Evolutionary conservation across 352 stramenopile species (phyloP), one percentile per base, ranked within the genome.

Genomic region (Phytopythium kandeliae): DNA sequence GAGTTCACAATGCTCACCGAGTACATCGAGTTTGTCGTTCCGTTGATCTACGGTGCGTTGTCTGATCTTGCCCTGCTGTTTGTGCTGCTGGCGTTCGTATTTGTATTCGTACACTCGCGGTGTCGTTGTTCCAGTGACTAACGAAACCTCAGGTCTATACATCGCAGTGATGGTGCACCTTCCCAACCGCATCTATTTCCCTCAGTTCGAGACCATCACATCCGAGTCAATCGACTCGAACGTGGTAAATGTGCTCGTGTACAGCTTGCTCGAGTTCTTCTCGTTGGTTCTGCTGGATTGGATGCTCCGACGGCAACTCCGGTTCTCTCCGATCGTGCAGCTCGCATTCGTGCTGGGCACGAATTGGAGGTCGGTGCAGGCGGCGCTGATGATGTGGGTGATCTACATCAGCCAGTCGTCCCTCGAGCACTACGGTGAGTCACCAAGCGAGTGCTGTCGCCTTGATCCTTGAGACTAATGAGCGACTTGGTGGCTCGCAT

Each of bases 1-100:
- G 67, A 77, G 55, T 76, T 65, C n/a, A 37, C 67, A 40, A 46
- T 77, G 7, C 55, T 80, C 4, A 62, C 63, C 19, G 70, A 81
- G 50, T 73, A 69, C 34, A 69, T 62, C 3, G 70, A 77, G 46
- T 58, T 75, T 4, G 19, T 71, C 35, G 57, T 78, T 21, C 62
- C 70, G 4, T 11, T 69, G n/a, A 53, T 74, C 19, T 73, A 75
- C 42, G 30, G 63, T 74, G 47, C 42, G 56, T 42, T n/a, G n/a
- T n/a, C n/a, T n/a, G n/a, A n/a, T n/a, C n/a, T n/a, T n/a, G n/a
- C n/a, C n/a, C n/a, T n/a, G n/a, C n/a, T n/a, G n/a, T n/a, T 63
- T 0, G 57, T 58, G 24, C 50, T 60, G 13, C 34, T 71, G 2
- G 55, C 55, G 11, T 65, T 71, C 11, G 63, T 59, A 2, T 37